Percentiles rank a stretch among this genome's conserved stretches.
These are phyloP conservation scores for Taxillus chinensis DNA, from an alignment of 164 flowering plant species.

Conservation along the genomic window DNA sequence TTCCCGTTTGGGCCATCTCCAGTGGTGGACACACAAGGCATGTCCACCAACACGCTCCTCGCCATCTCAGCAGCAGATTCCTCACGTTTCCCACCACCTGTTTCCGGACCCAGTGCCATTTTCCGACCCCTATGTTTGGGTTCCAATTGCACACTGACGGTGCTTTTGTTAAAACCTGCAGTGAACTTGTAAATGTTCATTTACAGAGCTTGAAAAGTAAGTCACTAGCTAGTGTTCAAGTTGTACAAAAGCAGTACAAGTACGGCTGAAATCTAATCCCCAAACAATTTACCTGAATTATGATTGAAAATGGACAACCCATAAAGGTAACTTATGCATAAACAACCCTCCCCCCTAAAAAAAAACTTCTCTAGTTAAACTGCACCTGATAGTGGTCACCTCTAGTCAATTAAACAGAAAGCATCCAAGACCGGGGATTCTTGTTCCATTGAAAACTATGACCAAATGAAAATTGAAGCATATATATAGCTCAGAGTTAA, in stretches of 20 bases:
- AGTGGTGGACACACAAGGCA: slow-evolving; percentile 74
- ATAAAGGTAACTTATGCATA: no score
- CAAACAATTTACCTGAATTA: no score
- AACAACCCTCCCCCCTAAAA: no score
- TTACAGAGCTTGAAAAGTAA: background rate
- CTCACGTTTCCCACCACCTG: slow-evolving; percentile 5
- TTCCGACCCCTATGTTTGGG: slow-evolving; percentile 20
- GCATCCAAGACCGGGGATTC: no score
- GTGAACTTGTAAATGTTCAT: background rate
- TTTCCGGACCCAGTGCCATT: background rate
- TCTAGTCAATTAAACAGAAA: no score
- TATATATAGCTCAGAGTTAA: no score
- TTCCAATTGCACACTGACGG: slow-evolving; percentile 16
- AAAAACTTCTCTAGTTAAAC: no score
- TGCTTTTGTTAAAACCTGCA: slow-evolving; percentile 29
- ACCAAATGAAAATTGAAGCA: no score
- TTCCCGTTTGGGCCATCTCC: slow-evolving; percentile 67
- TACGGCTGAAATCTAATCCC: no score
- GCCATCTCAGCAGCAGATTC: slow-evolving; percentile 10
- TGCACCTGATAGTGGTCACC: no score
- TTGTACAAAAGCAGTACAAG: background rate
- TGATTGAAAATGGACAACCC: no score
- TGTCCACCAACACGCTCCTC: slow-evolving; percentile 41
- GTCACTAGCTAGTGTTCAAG: background rate
- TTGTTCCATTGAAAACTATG: no score